Percentiles rank a stretch among this genome's conserved stretches.
Conservation (phyloP, 2,329 filamentous ascomycete genomes). For the Grosmannia huntii region DNA sequence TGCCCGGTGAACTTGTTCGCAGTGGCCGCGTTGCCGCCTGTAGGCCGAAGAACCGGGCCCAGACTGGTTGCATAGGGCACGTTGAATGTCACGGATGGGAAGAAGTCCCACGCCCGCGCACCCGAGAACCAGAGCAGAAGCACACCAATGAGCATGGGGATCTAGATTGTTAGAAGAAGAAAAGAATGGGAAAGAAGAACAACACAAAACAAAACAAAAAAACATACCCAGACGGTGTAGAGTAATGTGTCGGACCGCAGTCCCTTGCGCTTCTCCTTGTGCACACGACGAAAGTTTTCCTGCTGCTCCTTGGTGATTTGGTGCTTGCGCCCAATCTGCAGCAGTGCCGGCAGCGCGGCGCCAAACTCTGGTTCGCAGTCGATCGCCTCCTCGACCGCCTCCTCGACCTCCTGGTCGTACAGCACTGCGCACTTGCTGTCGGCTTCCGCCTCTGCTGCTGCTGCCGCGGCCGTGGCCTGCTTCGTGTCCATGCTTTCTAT, state of each 20-base stretch:
- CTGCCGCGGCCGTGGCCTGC: constrained; percentile 28
- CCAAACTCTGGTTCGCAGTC: neutral
- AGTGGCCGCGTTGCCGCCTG: neutral
- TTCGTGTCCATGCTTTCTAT: constrained; percentile 40
- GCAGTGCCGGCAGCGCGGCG: constrained; percentile 24
- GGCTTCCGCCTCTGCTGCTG: neutral
- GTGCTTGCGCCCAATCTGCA: constrained; percentile 51
- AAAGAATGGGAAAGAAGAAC: neutral
- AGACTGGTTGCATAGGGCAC: constrained; percentile 12
- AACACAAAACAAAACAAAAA: neutral
- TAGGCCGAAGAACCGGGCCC: constrained; percentile 3
- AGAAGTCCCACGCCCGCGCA: constrained; percentile 9
- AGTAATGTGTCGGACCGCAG: constrained; percentile 51
- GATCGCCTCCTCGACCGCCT: constrained; percentile 22
- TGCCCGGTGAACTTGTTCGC: neutral
- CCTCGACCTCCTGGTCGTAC: constrained; percentile 26
- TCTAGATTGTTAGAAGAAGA: constrained; percentile 1
- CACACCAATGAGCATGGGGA: constrained; percentile 12
- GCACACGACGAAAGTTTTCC: constrained; percentile 47
- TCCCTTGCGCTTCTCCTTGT: constrained; percentile 50
- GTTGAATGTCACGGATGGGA: constrained; percentile 11
- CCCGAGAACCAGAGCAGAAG: constrained; percentile 12
- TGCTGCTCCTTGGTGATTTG: constrained; percentile 53
- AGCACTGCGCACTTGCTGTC: constrained; percentile 31
- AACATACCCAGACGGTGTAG: constrained; percentile 54